These are phyloP conservation scores for Echium plantagineum DNA, from an alignment of 257 asterid genomes.

Conservation along the genomic window DNA sequence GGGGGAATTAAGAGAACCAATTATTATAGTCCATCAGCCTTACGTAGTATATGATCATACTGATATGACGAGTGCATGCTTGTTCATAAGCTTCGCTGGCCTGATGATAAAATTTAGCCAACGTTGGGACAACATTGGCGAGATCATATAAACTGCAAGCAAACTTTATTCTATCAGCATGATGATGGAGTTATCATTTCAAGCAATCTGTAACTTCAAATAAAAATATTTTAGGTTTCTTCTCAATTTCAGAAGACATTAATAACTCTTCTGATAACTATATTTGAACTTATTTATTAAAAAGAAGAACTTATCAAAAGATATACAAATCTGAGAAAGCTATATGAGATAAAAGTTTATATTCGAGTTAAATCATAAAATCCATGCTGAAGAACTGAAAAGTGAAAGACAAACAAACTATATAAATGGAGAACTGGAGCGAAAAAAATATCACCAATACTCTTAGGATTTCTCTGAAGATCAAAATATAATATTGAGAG, in stretches of 20 bases:
- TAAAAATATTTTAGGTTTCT: not conserved
- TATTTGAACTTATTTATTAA: not conserved
- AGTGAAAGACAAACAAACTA: not conserved
- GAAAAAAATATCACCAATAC: too few species aligned
- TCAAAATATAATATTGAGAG: too few species aligned
- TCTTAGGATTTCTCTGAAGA: too few species aligned
- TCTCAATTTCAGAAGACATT: not conserved
- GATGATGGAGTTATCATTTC: slow-evolving; percentile 3
- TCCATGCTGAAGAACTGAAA: not conserved
- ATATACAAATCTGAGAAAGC: not conserved
- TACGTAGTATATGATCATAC: slow-evolving; percentile 71
- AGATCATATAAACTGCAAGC: slow-evolving; percentile 80
- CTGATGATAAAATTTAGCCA: slow-evolving; percentile 95
- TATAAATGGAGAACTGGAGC: too few species aligned
- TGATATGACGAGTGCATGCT: slow-evolving; percentile 80
- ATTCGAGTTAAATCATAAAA: not conserved
- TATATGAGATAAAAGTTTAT: too few species aligned
- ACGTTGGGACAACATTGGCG: slow-evolving; percentile 89
- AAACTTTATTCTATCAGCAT: slow-evolving; percentile 21
- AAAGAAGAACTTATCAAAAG: not conserved
- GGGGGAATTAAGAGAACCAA: slow-evolving; percentile 4
- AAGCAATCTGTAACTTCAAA: not conserved
- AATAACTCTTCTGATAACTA: not conserved
- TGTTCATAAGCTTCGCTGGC: slow-evolving; percentile 95
- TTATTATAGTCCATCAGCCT: slow-evolving; percentile 19